These are phyloP conservation scores for Marasmius sp. DNA, from an alignment of 1,284 basidiomycete genomes.

Conservation along the genomic window DNA sequence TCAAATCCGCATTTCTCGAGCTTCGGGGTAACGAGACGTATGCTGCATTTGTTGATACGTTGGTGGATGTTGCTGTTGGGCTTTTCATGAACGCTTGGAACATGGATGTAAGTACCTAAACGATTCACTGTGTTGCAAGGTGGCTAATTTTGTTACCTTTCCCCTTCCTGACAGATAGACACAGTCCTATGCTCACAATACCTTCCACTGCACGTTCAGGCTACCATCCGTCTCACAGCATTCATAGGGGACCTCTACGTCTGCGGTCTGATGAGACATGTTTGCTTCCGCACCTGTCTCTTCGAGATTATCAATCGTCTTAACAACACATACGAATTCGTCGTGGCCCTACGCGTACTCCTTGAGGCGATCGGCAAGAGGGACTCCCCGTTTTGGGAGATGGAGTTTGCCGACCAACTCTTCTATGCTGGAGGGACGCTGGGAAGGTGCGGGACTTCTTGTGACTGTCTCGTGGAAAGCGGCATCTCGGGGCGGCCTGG, in stretches of 20 bases:
- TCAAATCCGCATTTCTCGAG: background rate
- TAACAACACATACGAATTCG: background rate
- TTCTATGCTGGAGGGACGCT: background rate
- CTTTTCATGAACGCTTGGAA: background rate
- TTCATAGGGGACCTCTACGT: background rate
- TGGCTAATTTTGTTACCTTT: background rate
- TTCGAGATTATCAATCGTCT: background rate
- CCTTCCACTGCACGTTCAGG: background rate
- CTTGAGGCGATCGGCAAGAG: background rate
- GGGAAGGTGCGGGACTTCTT: background rate
- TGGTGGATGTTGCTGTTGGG: background rate
- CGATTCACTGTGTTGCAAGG: background rate
- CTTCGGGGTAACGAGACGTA: background rate
- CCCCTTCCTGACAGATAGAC: background rate
- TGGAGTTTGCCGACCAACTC: background rate
- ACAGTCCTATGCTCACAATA: background rate
- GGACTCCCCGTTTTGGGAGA: background rate
- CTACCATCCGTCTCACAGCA: background rate
- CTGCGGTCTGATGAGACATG: background rate
- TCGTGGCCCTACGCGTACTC: background rate
- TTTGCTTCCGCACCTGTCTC: background rate
- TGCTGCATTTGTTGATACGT: background rate
- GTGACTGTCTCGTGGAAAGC: background rate
- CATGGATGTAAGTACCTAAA: background rate
- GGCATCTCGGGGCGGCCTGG: background rate